Conservation (phyloP, 495 filamentous ascomycete genomes). For the Coniosporium apollinis region DNA sequence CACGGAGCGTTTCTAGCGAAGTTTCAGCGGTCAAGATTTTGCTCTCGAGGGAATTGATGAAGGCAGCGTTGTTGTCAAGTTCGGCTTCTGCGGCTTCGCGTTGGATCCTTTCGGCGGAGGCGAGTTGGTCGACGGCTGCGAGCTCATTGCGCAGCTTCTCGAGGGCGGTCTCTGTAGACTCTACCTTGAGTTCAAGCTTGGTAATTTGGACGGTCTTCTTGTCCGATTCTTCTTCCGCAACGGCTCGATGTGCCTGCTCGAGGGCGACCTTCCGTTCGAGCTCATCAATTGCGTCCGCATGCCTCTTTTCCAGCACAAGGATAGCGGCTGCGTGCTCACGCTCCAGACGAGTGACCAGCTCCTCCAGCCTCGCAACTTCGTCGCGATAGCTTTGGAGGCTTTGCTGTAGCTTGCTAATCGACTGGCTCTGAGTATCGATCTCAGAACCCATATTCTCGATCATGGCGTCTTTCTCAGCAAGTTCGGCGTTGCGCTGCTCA, state of each 20-base stretch:
- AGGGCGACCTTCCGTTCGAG: conserved; percentile 12
- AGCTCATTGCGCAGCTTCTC: conserved; percentile 4
- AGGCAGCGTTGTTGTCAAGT: conserved; percentile 6
- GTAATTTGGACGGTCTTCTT: conserved; percentile 12
- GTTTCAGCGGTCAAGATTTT: conserved; percentile 12
- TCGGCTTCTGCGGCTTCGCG: conserved; percentile 11
- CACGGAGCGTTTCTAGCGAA: conserved; percentile 4
- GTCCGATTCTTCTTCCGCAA: conserved; percentile 9
- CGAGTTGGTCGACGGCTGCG: background rate
- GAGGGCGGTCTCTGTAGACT: conserved; percentile 4
- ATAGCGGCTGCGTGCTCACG: conserved; percentile 27
- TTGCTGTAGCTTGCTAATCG: conserved; percentile 39
- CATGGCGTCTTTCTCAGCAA: background rate
- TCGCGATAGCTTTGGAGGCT: conserved; percentile 46
- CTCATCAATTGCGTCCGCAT: conserved; percentile 8
- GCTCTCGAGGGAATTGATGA: conserved; percentile 10
- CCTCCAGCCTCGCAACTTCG: conserved; percentile 47
- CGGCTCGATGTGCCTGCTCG: conserved; percentile 7
- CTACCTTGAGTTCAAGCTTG: conserved; percentile 11
- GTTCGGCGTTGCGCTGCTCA: background rate
- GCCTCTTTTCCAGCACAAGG: conserved; percentile 12
- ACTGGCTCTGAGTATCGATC: no score
- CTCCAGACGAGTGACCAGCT: conserved; percentile 42
- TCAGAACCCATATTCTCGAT: no score
- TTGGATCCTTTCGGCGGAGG: background rate